Percentiles rank a stretch among this genome's conserved stretches.
These are phyloP conservation scores for Fusarium sp. DNA, from an alignment of 2,329 filamentous ascomycete genomes.

Conservation along the genomic window DNA sequence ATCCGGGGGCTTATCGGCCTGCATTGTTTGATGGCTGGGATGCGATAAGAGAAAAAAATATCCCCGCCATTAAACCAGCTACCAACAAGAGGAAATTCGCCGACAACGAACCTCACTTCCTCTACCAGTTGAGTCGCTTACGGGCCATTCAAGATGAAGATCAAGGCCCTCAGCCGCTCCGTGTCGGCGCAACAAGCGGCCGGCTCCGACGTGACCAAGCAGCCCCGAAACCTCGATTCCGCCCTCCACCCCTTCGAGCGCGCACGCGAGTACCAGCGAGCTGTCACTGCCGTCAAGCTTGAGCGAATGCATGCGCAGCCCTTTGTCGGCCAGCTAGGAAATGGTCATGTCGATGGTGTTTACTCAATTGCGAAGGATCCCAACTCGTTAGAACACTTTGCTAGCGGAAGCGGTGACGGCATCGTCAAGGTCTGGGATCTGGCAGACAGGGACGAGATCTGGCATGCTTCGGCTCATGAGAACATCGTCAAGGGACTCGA, in stretches of 20 bases:
- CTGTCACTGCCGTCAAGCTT: constrained; percentile 86
- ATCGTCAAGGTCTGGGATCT: constrained; percentile 95
- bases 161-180: constrained; percentile 78
- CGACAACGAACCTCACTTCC: constrained; percentile 1
- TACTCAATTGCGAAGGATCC: constrained; percentile 88
- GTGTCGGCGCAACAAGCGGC: constrained; percentile 76
- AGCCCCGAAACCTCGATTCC: constrained; percentile 83
- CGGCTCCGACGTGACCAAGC: constrained; percentile 75
- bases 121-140: background rate
- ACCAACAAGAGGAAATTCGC: constrained; percentile 26
- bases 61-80: constrained; percentile 44
- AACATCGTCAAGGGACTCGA: constrained; percentile 93
- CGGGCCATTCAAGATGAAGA: constrained; percentile 63
- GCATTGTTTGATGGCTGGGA: constrained; percentile 12
- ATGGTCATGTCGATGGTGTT: constrained; percentile 90
- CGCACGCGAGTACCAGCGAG: constrained; percentile 79
- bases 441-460: constrained; percentile 79
- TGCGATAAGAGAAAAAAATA: constrained; percentile 52
- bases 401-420: constrained; percentile 91
- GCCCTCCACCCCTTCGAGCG: constrained; percentile 92
- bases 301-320: constrained; percentile 87
- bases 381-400: constrained; percentile 79
- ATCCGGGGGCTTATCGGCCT: constrained; percentile 51
- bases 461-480: constrained; percentile 87
- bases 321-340: constrained; percentile 89